Evolutionary conservation across 257 asterid species (phyloP).

Genomic region (Solanum lycopersicoides): DNA sequence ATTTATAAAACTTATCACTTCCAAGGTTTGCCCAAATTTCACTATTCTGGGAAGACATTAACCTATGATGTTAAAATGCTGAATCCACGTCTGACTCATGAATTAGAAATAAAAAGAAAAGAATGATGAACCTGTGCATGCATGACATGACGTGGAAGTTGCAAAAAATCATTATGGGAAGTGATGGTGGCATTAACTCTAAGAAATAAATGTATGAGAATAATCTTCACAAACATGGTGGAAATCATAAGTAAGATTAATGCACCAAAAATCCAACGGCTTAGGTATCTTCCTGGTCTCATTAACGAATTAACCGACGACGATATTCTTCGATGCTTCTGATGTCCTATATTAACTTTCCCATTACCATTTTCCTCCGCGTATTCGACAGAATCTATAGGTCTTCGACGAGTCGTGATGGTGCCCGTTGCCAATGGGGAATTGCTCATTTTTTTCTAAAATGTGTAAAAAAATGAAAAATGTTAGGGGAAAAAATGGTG

Average conservation of each 20-base stretch:
- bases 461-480: background rate
- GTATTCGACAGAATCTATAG: background rate
- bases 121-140: background rate
- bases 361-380: slow-evolving; percentile 7
- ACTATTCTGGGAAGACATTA: background rate
- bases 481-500: background rate
- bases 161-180: slow-evolving; percentile 6
- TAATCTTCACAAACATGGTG: slow-evolving; percentile 18
- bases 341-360: background rate
- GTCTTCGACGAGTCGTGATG: slow-evolving; percentile 12
- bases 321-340: background rate
- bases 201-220: slow-evolving; percentile 14
- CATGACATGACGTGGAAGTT: background rate
- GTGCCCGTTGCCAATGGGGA: background rate
- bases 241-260: slow-evolving; percentile 9
- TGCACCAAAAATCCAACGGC: slow-evolving; percentile 10
- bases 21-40: slow-evolving; percentile 20
- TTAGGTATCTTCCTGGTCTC: slow-evolving; percentile 14
- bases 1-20: slow-evolving; percentile 13
- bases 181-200: background rate
- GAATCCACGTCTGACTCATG: background rate
- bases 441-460: background rate
- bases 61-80: background rate
- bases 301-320: background rate
- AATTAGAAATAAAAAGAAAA: background rate